A percentile compares a stretch with the other conserved stretches of the same genome.
phyloP scores from a whole-genome alignment of 2,329 filamentous ascomycete species.

The Iodosphaeria phyllophila region DNA sequence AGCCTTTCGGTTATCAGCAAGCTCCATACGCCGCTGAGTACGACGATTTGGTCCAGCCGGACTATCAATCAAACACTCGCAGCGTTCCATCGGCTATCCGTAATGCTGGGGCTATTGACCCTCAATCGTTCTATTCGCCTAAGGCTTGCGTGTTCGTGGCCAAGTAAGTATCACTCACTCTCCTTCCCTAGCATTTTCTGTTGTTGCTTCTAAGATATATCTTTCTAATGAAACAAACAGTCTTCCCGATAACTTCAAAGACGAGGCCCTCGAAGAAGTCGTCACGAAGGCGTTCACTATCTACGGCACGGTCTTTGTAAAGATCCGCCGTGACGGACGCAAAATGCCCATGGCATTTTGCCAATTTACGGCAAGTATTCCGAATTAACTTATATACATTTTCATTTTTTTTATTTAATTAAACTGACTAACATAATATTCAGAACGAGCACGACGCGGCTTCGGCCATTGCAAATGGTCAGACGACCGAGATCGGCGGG shows the following conservation, averaged over 20 bases:
- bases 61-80: too few relatives aligned
- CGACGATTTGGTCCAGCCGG: too few relatives aligned
- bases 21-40: too few relatives aligned
- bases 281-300: constrained; percentile 31
- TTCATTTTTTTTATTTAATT: too few relatives aligned
- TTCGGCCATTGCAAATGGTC: constrained; percentile 25
- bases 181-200: constrained; percentile 1
- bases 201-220: not conserved
- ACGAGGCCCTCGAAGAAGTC: constrained; percentile 29
- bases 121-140: constrained; percentile 32
- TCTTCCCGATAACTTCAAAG: constrained; percentile 28
- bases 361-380: constrained; percentile 36
- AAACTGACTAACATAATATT: constrained; percentile 7
- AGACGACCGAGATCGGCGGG: constrained; percentile 29
- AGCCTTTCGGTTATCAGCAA: too few relatives aligned
- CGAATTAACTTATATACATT: not conserved
- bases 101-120: constrained; percentile 20
- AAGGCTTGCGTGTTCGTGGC: constrained; percentile 45
- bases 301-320: constrained; percentile 40
- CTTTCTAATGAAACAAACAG: constrained; percentile 16
- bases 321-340: constrained; percentile 37
- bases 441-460: constrained; percentile 30
- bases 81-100: too few relatives aligned
- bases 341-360: constrained; percentile 47
- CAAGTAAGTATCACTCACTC: constrained; percentile 29